Evolutionary conservation across 192 early-diverging fungal species (phyloP).

Genomic region (Backusella circina): DNA sequence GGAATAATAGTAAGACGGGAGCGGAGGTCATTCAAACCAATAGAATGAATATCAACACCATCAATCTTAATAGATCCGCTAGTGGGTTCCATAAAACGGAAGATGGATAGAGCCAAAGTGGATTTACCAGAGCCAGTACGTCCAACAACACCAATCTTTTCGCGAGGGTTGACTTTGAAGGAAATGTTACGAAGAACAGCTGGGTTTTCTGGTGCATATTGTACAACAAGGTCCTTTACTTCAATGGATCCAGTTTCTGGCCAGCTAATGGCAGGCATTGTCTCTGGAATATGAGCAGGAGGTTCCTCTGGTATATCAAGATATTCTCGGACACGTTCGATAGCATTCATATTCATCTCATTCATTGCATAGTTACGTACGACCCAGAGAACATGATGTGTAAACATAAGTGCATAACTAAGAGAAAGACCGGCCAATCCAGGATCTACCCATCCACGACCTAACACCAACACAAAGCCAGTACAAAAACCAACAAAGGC

Average conservation of each 20-base stretch:
- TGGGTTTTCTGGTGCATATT: slow-evolving; percentile 76
- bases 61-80: slow-evolving; percentile 73
- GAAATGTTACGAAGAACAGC: slow-evolving; percentile 75
- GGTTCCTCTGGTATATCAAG: slow-evolving; percentile 79
- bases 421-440: slow-evolving; percentile 88
- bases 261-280: slow-evolving; percentile 46
- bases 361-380: slow-evolving; percentile 77
- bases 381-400: slow-evolving; percentile 76
- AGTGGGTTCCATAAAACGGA: slow-evolving; percentile 78
- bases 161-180: slow-evolving; percentile 59
- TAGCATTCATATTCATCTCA: slow-evolving; percentile 88
- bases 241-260: slow-evolving; percentile 69
- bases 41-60: slow-evolving; percentile 66
- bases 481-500: slow-evolving; percentile 74
- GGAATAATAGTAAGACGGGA: slow-evolving; percentile 71
- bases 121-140: slow-evolving; percentile 71
- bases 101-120: slow-evolving; percentile 69
- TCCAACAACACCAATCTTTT: slow-evolving; percentile 91
- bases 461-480: slow-evolving; percentile 59
- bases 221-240: slow-evolving; percentile 71
- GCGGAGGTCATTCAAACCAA: slow-evolving; percentile 71
- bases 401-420: slow-evolving; percentile 84
- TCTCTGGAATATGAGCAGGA: slow-evolving; percentile 22
- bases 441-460: slow-evolving; percentile 59
- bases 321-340: slow-evolving; percentile 89